Percentiles rank a stretch among this genome's conserved stretches.
Conservation (phyloP, 2,329 filamentous ascomycete species). For the Fusarium sterilihyphosum region DNA sequence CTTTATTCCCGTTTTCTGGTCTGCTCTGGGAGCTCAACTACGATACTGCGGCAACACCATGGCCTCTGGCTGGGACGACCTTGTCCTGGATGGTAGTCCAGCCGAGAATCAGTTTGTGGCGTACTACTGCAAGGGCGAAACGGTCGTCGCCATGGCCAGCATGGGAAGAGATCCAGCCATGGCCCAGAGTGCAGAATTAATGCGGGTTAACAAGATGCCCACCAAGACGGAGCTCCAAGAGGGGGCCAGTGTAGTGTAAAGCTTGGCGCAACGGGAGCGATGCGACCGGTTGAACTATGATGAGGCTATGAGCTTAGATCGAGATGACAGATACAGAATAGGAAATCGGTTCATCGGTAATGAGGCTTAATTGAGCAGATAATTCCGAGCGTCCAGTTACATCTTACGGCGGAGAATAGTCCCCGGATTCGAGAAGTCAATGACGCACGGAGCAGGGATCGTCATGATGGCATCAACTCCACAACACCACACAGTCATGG, state of each 20-base stretch:
- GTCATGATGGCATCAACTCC: slow-evolving; percentile 35
- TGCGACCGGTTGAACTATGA: slow-evolving; percentile 2
- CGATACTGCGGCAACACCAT: slow-evolving; percentile 90
- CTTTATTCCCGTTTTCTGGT: slow-evolving; percentile 98
- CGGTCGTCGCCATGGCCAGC: slow-evolving; percentile 86
- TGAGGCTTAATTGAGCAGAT: slow-evolving; percentile 1
- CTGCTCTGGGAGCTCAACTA: slow-evolving; percentile 86
- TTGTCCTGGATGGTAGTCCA: slow-evolving; percentile 81
- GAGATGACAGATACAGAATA: slow-evolving; percentile 24
- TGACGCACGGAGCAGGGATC: slow-evolving; percentile 31
- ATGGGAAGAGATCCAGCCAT: slow-evolving; percentile 93
- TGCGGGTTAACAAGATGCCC: slow-evolving; percentile 85
- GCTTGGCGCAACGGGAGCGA: slow-evolving; percentile 46
- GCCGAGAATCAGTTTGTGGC: slow-evolving; percentile 85
- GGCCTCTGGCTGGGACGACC: slow-evolving; percentile 80
- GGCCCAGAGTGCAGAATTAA: slow-evolving; percentile 83
- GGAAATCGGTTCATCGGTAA: slow-evolving; percentile 14
- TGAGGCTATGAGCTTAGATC: slow-evolving; percentile 14
- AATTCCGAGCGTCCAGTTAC: slow-evolving; percentile 7
- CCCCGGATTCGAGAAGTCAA: slow-evolving; percentile 21
- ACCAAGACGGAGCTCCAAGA: slow-evolving; percentile 78
- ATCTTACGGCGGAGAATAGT: background rate
- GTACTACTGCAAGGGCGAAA: slow-evolving; percentile 88
- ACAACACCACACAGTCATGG: slow-evolving; percentile 10
- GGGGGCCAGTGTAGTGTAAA: slow-evolving; percentile 62